Conservation (phyloP, 2,329 filamentous ascomycete species). For the Beauveria sp. region DNA sequence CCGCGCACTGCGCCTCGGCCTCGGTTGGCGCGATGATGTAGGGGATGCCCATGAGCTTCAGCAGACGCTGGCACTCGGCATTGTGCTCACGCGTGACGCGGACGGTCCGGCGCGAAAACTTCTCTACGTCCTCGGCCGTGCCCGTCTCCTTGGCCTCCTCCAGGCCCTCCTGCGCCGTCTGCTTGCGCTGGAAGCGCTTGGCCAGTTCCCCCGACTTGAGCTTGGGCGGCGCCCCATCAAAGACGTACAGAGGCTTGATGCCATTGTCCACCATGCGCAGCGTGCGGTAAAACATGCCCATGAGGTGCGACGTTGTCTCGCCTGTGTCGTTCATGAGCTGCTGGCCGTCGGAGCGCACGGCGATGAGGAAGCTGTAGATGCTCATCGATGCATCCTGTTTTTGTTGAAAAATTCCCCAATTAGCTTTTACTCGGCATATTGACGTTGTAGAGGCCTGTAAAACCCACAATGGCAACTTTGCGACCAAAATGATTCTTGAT, state of each 20-base stretch:
- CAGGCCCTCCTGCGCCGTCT: constrained; percentile 79
- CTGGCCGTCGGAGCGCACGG: constrained; percentile 92
- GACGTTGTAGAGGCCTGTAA: not conserved
- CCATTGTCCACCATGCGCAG: constrained; percentile 97
- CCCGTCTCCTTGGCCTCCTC: constrained; percentile 97
- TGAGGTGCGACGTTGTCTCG: constrained; percentile 94
- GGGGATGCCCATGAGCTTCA: constrained; percentile 93
- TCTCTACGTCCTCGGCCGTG: constrained; percentile 94
- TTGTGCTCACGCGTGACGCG: constrained; percentile 96
- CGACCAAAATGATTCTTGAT: constrained; percentile 99
- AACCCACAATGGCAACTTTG: constrained; percentile 89
- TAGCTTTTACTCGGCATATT: not conserved
- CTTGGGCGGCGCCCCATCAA: constrained; percentile 93
- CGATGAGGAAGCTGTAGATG: constrained; percentile 97
- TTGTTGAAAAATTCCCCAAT: not conserved
- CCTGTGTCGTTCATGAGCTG: constrained; percentile 92
- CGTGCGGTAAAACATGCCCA: constrained; percentile 99
- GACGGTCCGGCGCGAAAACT: constrained; percentile 89
- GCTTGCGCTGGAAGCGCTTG: constrained; percentile 91
- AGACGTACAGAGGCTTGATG: constrained; percentile 97
- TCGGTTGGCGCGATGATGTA: constrained; percentile 94
- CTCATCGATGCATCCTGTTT: constrained; percentile 70
- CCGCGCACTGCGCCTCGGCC: constrained; percentile 93
- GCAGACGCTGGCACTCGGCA: constrained; percentile 79
- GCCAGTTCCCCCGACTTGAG: constrained; percentile 96